Percentiles rank a stretch among this genome's conserved stretches.
These are phyloP conservation scores for Penicillium sp. DNA, from an alignment of 2,329 filamentous ascomycete species.

Conservation along the genomic window DNA sequence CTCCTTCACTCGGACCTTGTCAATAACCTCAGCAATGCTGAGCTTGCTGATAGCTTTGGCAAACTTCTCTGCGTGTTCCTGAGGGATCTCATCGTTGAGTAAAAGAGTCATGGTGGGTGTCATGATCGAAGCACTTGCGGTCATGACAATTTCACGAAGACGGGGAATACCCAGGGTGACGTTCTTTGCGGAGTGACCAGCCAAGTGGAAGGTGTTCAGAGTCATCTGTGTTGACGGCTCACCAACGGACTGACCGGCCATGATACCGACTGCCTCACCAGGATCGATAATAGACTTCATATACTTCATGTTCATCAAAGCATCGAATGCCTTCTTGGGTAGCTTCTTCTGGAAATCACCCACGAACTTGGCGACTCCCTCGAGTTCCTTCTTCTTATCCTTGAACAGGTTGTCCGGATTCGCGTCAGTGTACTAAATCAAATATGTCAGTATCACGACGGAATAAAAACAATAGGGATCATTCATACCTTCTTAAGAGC, in stretches of 20 bases:
- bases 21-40: conserved; percentile 77
- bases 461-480: not conserved
- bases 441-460: conserved; percentile 14
- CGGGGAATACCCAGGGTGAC: conserved; percentile 98
- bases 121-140: conserved; percentile 81
- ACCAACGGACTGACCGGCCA: conserved; percentile 93
- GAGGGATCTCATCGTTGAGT: conserved; percentile 69
- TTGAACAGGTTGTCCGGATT: conserved; percentile 65
- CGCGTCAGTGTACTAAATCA: conserved; percentile 67
- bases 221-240: conserved; percentile 99
- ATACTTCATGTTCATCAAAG: conserved; percentile 88
- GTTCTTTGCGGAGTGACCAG: conserved; percentile 96
- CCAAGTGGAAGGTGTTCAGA: conserved; percentile 98
- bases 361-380: conserved; percentile 29
- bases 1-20: conserved; percentile 78
- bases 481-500: conserved; percentile 60
- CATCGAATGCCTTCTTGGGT: conserved; percentile 73
- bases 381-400: conserved; percentile 55
- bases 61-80: conserved; percentile 71
- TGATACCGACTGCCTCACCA: conserved; percentile 93
- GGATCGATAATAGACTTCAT: conserved; percentile 88
- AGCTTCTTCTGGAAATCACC: conserved; percentile 45
- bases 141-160: conserved; percentile 97
- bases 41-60: conserved; percentile 89
- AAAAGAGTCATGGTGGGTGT: conserved; percentile 76